A percentile compares a stretch with the other conserved stretches of the same genome.
phyloP scores from a whole-genome alignment of 805 yeast genomes.

The Barnettozyma californica region DNA sequence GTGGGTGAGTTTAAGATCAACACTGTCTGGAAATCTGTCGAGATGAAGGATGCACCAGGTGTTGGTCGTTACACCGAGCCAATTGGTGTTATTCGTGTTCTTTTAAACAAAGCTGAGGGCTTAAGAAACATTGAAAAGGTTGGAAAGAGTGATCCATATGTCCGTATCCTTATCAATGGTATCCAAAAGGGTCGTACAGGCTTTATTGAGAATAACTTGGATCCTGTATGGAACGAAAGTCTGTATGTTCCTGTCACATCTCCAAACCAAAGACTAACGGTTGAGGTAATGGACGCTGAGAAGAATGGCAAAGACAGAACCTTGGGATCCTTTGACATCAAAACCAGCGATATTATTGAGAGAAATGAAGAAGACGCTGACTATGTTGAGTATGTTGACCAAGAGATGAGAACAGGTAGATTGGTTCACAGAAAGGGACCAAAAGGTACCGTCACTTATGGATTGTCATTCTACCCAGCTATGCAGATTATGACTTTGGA shows the following conservation, averaged over 20 bases:
- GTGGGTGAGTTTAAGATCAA: conserved; percentile 66
- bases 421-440: conserved; percentile 75
- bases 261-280: conserved; percentile 70
- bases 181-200: conserved; percentile 72
- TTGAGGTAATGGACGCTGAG: conserved; percentile 93
- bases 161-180: conserved; percentile 73
- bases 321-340: conserved; percentile 75
- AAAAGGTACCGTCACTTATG: conserved; percentile 72
- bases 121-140: conserved; percentile 81
- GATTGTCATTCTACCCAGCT: conserved; percentile 78
- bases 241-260: conserved; percentile 79
- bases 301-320: conserved; percentile 75
- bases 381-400: conserved; percentile 52
- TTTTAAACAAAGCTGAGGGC: conserved; percentile 63
- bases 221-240: conserved; percentile 84
- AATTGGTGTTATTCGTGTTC: conserved; percentile 81
- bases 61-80: conserved; percentile 88
- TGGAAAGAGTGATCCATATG: conserved; percentile 92
- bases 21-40: conserved; percentile 85
- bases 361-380: conserved; percentile 51
- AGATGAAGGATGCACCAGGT: conserved; percentile 59
- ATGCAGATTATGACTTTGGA: conserved; percentile 73
- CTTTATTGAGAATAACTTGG: conserved; percentile 55
- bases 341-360: conserved; percentile 60
- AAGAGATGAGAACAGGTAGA: conserved; percentile 52